Conservation (phyloP, 176 grass and related monocot species). For the Melocanna baccifera region DNA sequence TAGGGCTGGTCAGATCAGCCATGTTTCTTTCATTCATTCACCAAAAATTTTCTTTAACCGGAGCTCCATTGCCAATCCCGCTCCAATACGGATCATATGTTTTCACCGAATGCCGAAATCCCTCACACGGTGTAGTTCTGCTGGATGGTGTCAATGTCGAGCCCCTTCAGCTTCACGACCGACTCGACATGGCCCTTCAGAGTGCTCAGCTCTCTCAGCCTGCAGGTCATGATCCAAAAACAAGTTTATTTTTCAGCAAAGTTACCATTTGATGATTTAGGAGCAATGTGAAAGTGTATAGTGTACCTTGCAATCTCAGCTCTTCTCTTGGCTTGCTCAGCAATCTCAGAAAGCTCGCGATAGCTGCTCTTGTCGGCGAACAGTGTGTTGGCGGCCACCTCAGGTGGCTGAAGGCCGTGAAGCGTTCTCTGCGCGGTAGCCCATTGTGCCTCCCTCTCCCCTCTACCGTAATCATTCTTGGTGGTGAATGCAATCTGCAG, state of each 20-base stretch:
- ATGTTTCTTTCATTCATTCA: constrained; percentile 29
- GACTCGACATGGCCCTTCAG: constrained; percentile 65
- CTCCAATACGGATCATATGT: not conserved
- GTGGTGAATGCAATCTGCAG: constrained; percentile 86
- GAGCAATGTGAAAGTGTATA: not conserved
- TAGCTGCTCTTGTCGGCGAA: constrained; percentile 93
- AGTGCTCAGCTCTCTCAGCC: constrained; percentile 53
- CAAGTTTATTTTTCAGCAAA: not conserved
- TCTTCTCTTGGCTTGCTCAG: constrained; percentile 89
- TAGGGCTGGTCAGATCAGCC: constrained; percentile 50
- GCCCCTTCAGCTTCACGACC: constrained; percentile 62
- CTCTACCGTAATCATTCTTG: constrained; percentile 94
- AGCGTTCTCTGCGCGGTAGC: constrained; percentile 91
- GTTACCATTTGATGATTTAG: not conserved
- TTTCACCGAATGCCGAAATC: not conserved
- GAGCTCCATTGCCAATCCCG: constrained; percentile 11
- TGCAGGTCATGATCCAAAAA: not conserved
- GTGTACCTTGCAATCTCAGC: constrained; percentile 84
- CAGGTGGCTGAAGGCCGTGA: constrained; percentile 86
- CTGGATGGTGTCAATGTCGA: constrained; percentile 63
- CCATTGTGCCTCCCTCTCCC: constrained; percentile 92
- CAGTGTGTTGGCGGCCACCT: constrained; percentile 30
- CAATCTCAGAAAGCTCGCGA: constrained; percentile 96
- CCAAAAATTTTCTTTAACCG: constrained; percentile 37
- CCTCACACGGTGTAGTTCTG: constrained; percentile 67